Base-by-base conservation (phyloP, 345 rosid genomes). In the Hypericum androsaemum region DNA sequence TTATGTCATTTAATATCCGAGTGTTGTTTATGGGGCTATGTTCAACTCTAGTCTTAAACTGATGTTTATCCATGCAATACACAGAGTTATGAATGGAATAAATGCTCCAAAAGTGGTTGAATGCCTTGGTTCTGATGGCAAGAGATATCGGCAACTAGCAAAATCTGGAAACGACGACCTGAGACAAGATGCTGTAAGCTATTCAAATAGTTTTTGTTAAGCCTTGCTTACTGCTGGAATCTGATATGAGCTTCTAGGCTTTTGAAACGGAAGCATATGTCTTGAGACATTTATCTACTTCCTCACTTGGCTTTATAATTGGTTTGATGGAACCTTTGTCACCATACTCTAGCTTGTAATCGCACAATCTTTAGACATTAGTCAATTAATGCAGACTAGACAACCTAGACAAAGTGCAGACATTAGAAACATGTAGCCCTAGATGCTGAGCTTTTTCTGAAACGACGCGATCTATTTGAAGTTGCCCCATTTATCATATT, bases 121-220 rank as follows among this genome's bases (percentile, higher is more conserved):
- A 68, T 87, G 98, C 71, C 38, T 76, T 68, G 98, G 89, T 54
- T 90, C 96, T 53, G 98, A 90, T 81, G 98, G 95, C 52, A 69
- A 63, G 42, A 82, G 65, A 67, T 90, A 90, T 73, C 84, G 83
- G 50, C 98, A 90, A 61, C 84, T 90, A 15, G 98, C 96, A 61
- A 90, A 90, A 76, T 90, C 95, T 64, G 96, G 94, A 67, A 90
- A 87, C 64, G 98, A 90, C 69, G 98, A 90, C 72, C 83, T 90
- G 48, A 79, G 98, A 84, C 98, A 90, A 69, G 98, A 90, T 81
- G 96, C 98, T 66, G 98, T 90, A 70, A 64, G 95, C n/a, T 13
- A 13, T 10, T 8, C 22, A 8, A 13, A 16, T 46, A 46, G 8
- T 46, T 13, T 46, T 7, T 46, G 17, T 12, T 44, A 6, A 12